Base-by-base conservation (phyloP, 805 yeast species). In the Kazachstania taianensis region DNA sequence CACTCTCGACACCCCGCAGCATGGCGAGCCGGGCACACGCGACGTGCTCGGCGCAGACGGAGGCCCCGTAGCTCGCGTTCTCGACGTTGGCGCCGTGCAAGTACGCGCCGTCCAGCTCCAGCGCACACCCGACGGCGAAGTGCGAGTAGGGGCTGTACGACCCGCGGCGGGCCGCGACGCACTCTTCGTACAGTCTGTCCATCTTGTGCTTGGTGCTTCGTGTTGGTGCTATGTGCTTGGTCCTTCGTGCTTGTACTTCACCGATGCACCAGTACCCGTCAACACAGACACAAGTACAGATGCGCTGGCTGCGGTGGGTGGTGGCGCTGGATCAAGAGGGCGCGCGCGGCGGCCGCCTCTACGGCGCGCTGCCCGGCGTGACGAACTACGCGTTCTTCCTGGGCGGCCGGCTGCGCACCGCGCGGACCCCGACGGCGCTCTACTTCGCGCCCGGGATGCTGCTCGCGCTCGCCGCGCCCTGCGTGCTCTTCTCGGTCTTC, bases 71-170 rank as follows among this genome's bases (percentile, higher is more conserved):
- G 33, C 92, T 75, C 3, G 96, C 97, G 55, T 89, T 92, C 55
- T 89, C 98, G 19, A 92, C 76, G 47, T 89, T 89, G 28, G 94
- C 94, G 4, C 97, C 98, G 9, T 60, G 51, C 17, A 79, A 60
- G 29, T 53, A 64, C 14, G 61, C 61, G 2, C 73, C 81, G 0
- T 52, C 55, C 1, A 84, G 66, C 17, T 83, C 50, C 2, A 89
- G 48, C 3, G 78, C 72, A 36, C 94, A 83, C 0, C 97, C 97
- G 2, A 89, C 98, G 40, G 57, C 43, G 44, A 65, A 66, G 8
- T 60, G 52, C 5, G 70, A 66, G 40, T 66, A 72, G 3, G 77
- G 77, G 9, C 68, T 57, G 46, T 72, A 71, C 1, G 75, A 62
- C 13, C 57, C 45, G 5, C 53, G 49, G 20, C 68, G 59, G 3